Percentiles rank a stretch among this genome's conserved stretches.
These are phyloP conservation scores for Saccharomycopsis fodiens DNA, from an alignment of 805 yeast species.

Conservation along the genomic window DNA sequence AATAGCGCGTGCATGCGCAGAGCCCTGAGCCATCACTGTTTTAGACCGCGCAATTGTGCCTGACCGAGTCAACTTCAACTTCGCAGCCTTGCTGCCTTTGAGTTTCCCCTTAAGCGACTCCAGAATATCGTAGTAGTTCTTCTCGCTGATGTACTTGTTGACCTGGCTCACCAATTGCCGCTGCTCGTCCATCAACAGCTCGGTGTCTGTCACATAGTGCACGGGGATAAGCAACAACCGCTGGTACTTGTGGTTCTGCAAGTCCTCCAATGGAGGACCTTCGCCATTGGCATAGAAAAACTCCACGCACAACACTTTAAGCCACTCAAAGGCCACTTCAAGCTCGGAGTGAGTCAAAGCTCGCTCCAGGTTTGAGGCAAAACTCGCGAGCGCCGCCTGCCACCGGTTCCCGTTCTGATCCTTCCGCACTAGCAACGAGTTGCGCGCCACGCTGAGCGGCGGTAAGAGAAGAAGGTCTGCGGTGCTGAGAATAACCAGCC, in stretches of 20 bases:
- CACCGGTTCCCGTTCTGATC: conserved; percentile 29
- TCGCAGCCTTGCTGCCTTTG: conserved; percentile 8
- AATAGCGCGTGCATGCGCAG: conserved; percentile 44
- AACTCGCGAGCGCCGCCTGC: conserved; percentile 38
- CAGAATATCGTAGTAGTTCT: conserved; percentile 35
- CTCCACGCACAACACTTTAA: conserved; percentile 53
- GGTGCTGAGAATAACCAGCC: conserved; percentile 64
- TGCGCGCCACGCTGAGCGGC: conserved; percentile 42
- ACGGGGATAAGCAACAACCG: conserved; percentile 55
- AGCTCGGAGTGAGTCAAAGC: conserved; percentile 53
- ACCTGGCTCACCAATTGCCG: conserved; percentile 52
- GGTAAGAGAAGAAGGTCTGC: conserved; percentile 75
- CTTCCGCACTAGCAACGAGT: conserved; percentile 25
- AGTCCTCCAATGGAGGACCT: conserved; percentile 62
- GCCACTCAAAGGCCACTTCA: conserved; percentile 65
- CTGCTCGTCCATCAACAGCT: conserved; percentile 47
- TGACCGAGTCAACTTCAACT: conserved; percentile 29
- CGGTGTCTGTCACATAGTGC: conserved; percentile 47
- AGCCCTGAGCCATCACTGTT: conserved; percentile 68
- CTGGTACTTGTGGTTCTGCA: conserved; percentile 59
- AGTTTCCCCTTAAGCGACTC: conserved; percentile 7
- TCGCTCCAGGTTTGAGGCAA: conserved; percentile 23
- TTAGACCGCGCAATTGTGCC: conserved; percentile 51
- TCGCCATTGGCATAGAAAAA: conserved; percentile 77
- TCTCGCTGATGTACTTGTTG: conserved; percentile 39